These are phyloP conservation scores for Globisporangium polare DNA, from an alignment of 352 stramenopile genomes.

Conservation along the genomic window DNA sequence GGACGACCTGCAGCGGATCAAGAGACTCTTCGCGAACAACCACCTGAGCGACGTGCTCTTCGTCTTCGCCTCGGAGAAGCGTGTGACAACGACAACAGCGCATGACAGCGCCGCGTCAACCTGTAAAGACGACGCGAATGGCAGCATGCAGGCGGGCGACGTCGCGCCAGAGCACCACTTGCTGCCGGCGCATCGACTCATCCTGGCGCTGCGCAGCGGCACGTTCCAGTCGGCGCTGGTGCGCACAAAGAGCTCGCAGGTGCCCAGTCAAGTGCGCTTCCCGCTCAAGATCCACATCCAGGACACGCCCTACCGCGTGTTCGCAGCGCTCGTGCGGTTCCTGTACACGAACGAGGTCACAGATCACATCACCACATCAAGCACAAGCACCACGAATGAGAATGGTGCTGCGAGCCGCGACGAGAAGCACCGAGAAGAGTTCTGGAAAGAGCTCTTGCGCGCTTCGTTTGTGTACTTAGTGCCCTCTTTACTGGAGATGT, in stretches of 20 bases:
- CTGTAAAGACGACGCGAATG: neutral
- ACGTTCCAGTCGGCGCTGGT: slow-evolving; percentile 65
- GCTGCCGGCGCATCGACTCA: slow-evolving; percentile 68
- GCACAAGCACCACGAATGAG: neutral
- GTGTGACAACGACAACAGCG: neutral
- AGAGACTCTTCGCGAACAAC: slow-evolving; percentile 58
- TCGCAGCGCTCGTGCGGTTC: slow-evolving; percentile 63
- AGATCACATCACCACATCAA: neutral
- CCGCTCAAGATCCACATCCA: slow-evolving; percentile 80
- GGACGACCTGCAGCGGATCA: slow-evolving; percentile 52
- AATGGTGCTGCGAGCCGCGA: neutral
- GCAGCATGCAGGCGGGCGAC: neutral
- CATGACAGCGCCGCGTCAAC: neutral
- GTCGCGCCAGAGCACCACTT: slow-evolving; percentile 31
- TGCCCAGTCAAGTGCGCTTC: slow-evolving; percentile 66
- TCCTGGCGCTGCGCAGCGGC: slow-evolving; percentile 70
- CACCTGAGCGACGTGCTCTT: slow-evolving; percentile 81
- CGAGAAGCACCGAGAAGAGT: slow-evolving; percentile 22
- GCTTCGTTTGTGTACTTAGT: slow-evolving; percentile 73
- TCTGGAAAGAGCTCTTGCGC: slow-evolving; percentile 66
- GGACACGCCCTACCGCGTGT: slow-evolving; percentile 72
- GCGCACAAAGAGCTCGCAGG: slow-evolving; percentile 62
- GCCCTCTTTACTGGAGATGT: slow-evolving; percentile 60
- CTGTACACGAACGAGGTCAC: slow-evolving; percentile 75
- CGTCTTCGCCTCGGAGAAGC: slow-evolving; percentile 50